phyloP scores from a whole-genome alignment of 805 yeast genomes.

The Wickerhamiella azyma region DNA sequence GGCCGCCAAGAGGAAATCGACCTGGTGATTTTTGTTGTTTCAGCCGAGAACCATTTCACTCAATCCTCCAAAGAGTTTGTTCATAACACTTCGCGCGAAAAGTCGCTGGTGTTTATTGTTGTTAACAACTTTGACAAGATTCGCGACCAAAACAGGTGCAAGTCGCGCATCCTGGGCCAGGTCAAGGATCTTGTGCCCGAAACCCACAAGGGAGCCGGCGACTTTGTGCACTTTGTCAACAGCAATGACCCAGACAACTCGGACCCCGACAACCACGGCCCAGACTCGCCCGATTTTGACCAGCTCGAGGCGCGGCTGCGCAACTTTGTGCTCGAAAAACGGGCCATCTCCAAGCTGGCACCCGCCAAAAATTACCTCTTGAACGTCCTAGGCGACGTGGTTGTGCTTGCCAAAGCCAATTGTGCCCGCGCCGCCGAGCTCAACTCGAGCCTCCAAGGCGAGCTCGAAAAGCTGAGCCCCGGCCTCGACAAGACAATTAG shows the following conservation, averaged over 20 bases:
- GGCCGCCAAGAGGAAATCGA: constrained; percentile 96
- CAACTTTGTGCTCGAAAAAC: constrained; percentile 73
- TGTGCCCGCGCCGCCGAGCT: constrained; percentile 39
- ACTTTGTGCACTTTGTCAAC: constrained; percentile 86
- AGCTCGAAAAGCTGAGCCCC: constrained; percentile 50
- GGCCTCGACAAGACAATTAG: constrained; percentile 40
- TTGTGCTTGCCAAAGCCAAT: constrained; percentile 48
- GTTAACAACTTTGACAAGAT: constrained; percentile 87
- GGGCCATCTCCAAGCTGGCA: constrained; percentile 73
- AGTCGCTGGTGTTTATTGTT: constrained; percentile 82
- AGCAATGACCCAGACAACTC: constrained; percentile 31
- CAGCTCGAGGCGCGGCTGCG: constrained; percentile 72
- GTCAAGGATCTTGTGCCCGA: constrained; percentile 78
- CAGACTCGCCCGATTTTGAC: constrained; percentile 41
- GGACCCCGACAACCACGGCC: constrained; percentile 16
- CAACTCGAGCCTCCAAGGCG: constrained; percentile 32
- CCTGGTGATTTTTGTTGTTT: constrained; percentile 87
- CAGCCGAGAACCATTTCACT: constrained; percentile 92
- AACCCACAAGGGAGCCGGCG: constrained; percentile 74
- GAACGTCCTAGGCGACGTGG: constrained; percentile 56
- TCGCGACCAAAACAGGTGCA: constrained; percentile 67
- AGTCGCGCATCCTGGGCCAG: constrained; percentile 64
- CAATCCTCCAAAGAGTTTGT: constrained; percentile 89
- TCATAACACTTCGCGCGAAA: constrained; percentile 78
- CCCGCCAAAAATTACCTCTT: constrained; percentile 84